Evolutionary conservation across 2,329 filamentous ascomycete genomes (phyloP).

Genomic region (Talaromyces sp.): DNA sequence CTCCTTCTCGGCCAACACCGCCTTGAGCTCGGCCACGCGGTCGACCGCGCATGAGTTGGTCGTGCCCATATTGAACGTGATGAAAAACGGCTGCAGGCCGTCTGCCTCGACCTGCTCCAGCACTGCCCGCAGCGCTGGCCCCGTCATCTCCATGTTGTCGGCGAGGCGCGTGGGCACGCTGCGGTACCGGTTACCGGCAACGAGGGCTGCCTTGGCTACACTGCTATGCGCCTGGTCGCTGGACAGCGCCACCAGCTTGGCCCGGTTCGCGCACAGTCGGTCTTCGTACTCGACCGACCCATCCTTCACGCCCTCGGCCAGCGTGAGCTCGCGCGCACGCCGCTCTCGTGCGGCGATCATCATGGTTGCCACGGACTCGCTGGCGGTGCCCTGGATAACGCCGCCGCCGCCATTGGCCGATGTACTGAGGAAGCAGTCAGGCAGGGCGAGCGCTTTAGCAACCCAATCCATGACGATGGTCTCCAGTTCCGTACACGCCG

Average conservation of each 20-base stretch:
- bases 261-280: constrained; percentile 58
- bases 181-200: constrained; percentile 77
- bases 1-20: constrained; percentile 41
- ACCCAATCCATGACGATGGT: constrained; percentile 92
- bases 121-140: constrained; percentile 52
- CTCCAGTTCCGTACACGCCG: constrained; percentile 87
- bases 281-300: constrained; percentile 60
- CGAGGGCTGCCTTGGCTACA: constrained; percentile 79
- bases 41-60: constrained; percentile 86
- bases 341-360: constrained; percentile 83
- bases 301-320: constrained; percentile 41
- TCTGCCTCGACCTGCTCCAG: constrained; percentile 62
- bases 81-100: constrained; percentile 77
- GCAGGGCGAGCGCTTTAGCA: constrained; percentile 67
- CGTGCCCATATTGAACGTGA: constrained; percentile 78
- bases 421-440: constrained; percentile 66
- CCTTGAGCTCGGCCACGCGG: constrained; percentile 65
- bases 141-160: constrained; percentile 66
- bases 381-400: constrained; percentile 89
- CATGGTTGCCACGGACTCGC: constrained; percentile 77
- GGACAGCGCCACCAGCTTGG: constrained; percentile 71
- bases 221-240: constrained; percentile 75
- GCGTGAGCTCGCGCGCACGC: constrained; percentile 59
- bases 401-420: constrained; percentile 66
- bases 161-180: constrained; percentile 58